phyloP scores from a whole-genome alignment of 2,329 filamentous ascomycete genomes.

The Colletotrichum sp. region DNA sequence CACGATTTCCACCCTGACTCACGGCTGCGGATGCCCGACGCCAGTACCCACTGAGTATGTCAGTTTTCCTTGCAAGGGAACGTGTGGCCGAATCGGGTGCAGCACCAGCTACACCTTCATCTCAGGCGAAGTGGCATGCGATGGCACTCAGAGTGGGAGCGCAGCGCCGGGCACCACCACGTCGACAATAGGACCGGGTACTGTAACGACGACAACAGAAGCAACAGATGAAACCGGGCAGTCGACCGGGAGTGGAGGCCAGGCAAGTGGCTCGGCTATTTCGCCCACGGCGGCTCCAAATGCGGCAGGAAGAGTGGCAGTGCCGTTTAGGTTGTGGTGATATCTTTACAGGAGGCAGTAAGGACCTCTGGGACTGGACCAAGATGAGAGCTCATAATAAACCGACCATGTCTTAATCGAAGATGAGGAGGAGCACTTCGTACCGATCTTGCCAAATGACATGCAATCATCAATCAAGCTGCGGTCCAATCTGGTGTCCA shows the following conservation, averaged over 20 bases:
- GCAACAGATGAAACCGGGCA: not conserved
- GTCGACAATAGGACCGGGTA: not conserved
- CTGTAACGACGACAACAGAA: not conserved
- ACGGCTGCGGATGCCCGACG: constrained; percentile 35
- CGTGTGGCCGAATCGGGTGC: constrained; percentile 34
- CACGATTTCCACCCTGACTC: constrained; percentile 32
- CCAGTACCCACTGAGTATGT: constrained; percentile 32
- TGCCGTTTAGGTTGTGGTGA: constrained; percentile 16
- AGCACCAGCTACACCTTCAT: constrained; percentile 24
- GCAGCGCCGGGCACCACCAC: not conserved
- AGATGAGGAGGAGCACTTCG: not conserved
- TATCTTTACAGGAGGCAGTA: not conserved
- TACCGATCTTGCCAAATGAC: not conserved
- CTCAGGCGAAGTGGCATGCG: constrained; percentile 5
- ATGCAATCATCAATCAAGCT: not conserved
- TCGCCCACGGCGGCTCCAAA: not conserved
- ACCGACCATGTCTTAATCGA: not conserved
- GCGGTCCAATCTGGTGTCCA: constrained; percentile 20
- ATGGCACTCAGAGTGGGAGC: not conserved
- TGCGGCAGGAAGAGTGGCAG: not conserved
- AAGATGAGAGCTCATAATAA: not conserved
- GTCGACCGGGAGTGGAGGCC: too few species aligned
- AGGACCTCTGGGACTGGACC: not conserved
- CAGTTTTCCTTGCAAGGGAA: constrained; percentile 30
- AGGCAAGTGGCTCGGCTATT: not conserved